Evolutionary conservation across 805 yeast species (phyloP), one percentile per base, ranked within the genome.

Genomic region (Pichia exigua): DNA sequence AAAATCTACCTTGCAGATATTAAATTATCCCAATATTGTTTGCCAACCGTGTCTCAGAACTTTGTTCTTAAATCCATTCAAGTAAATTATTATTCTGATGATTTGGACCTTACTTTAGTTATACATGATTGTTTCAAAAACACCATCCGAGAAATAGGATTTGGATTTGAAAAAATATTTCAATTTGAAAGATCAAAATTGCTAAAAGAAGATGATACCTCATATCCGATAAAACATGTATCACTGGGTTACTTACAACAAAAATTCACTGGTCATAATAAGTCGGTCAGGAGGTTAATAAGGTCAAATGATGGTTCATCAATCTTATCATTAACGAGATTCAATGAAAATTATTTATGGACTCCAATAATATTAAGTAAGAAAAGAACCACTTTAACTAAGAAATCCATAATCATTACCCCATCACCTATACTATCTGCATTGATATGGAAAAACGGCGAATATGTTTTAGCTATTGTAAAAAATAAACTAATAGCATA

Each of bases 181-280:
- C 59, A 61, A 47, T 59, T 63, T 48, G 59, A 56, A 24, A 47
- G 48, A 38, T 15, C 44, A 17, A 40, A 46, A 11, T 21, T 42
- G 15, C 17, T 42, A 4, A 50, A 42, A 20, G 47, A 50, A 15
- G 35, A 26, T 3, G 42, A 18, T 4, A 20, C 9, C 3, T 6
- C 13, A 22, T 28, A 27, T 4, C 32, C 24, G 6, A 17, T 10
- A 2, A 49, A 45, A 17, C 24, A 18, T 9, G 22, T 6, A 17
- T 4, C 13, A 2, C 57, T 69, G 12, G 73, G 72, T 7, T 55
- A 55, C 6, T 57, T 82, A 11, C 69, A 73, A 24, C 75, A 82
- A 55, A 82, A 85, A 57, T 78, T 84, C 50, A 88, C 95, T 1
- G 98, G 98, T 1, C 97, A 90, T 62, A 77, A 81, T 50, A 90